phyloP scores from a whole-genome alignment of 352 stramenopile species.

The Halophytophthora polymorphica region DNA sequence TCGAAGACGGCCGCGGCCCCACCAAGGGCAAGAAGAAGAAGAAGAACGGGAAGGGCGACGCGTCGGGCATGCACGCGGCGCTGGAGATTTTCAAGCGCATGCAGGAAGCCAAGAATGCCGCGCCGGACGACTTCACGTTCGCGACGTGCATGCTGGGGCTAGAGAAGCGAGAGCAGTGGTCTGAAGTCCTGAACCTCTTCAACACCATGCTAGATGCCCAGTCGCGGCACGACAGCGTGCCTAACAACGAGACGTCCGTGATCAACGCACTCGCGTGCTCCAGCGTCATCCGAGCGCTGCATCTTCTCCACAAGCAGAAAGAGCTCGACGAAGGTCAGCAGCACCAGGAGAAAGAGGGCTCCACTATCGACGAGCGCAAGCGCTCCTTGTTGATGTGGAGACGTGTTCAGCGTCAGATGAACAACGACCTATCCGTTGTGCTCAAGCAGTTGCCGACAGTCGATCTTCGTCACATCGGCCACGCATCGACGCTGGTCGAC shows the following conservation, averaged over 20 bases:
- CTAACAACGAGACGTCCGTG: constrained; percentile 5
- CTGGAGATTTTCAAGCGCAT: constrained; percentile 48
- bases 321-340: background rate
- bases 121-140: constrained; percentile 64
- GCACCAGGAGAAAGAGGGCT: constrained; percentile 3
- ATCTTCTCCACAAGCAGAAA: constrained; percentile 28
- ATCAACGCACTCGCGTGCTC: constrained; percentile 55
- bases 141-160: constrained; percentile 54
- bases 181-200: constrained; percentile 47
- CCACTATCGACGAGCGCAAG: background rate
- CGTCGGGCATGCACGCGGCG: constrained; percentile 21
- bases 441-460: constrained; percentile 40
- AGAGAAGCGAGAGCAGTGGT: constrained; percentile 46
- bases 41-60: background rate
- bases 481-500: constrained; percentile 58
- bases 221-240: constrained; percentile 16
- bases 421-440: constrained; percentile 44
- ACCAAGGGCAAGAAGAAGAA: background rate
- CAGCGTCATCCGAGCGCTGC: constrained; percentile 42
- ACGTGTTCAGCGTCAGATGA: constrained; percentile 19
- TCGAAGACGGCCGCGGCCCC: constrained; percentile 3
- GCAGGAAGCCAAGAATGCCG: constrained; percentile 25
- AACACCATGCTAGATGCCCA: constrained; percentile 47
- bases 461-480: constrained; percentile 37
- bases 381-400: constrained; percentile 6